Conservation (phyloP, 148 eudicot genomes). For the Arctostaphylos glauca region DNA sequence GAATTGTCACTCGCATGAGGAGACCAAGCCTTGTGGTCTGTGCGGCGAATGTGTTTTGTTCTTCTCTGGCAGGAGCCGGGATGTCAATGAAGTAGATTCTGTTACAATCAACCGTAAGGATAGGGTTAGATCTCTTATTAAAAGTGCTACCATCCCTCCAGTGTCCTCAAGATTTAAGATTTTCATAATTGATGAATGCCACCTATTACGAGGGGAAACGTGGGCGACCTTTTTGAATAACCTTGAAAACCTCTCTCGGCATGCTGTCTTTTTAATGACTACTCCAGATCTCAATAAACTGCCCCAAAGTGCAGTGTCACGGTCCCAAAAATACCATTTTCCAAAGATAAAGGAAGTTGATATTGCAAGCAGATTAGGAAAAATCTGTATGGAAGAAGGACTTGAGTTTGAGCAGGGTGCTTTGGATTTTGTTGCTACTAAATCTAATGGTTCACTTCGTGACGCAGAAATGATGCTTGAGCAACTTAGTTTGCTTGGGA, state of each 20-base stretch:
- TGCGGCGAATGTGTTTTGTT: slow-evolving; percentile 78
- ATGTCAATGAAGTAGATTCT: slow-evolving; percentile 83
- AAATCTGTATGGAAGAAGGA: slow-evolving; percentile 73
- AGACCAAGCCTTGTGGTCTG: slow-evolving; percentile 66
- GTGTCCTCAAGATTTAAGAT: slow-evolving; percentile 76
- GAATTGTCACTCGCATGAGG: slow-evolving; percentile 67
- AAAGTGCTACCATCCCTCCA: slow-evolving; percentile 59
- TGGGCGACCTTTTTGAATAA: slow-evolving; percentile 67
- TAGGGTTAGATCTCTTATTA: slow-evolving; percentile 54
- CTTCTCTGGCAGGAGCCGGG: slow-evolving; percentile 79
- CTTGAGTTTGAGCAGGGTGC: slow-evolving; percentile 76
- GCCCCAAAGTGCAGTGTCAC: slow-evolving; percentile 62
- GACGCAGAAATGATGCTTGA: slow-evolving; percentile 99
- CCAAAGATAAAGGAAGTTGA: slow-evolving; percentile 67
- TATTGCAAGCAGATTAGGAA: slow-evolving; percentile 48
- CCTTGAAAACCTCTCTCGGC: slow-evolving; percentile 53
- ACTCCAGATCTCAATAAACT: slow-evolving; percentile 84
- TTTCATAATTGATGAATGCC: slow-evolving; percentile 87
- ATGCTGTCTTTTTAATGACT: slow-evolving; percentile 69
- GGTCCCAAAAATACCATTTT: slow-evolving; percentile 66
- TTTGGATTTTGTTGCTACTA: slow-evolving; percentile 73
- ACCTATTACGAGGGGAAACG: slow-evolving; percentile 61
- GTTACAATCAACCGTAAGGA: slow-evolving; percentile 61
- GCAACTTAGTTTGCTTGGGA: slow-evolving; percentile 86
- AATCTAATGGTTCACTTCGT: slow-evolving; percentile 83